phyloP scores from a whole-genome alignment of 2,329 filamentous ascomycete genomes.

The Penicillium sp. region DNA sequence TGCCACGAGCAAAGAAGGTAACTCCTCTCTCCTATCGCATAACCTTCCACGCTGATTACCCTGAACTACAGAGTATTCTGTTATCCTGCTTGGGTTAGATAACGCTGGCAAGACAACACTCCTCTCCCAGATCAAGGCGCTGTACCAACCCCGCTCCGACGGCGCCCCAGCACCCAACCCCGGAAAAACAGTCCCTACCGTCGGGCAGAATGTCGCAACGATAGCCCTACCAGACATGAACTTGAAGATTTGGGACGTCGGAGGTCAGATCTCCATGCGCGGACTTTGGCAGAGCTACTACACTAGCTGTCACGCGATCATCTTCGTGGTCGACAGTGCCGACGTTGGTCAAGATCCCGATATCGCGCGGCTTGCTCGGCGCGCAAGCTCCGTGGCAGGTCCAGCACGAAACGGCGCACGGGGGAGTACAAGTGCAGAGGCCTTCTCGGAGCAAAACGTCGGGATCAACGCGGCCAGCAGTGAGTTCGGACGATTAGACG shows the following conservation, averaged over 20 bases:
- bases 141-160: slow-evolving; percentile 59
- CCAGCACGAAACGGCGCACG: slow-evolving; percentile 13
- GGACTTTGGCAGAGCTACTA: slow-evolving; percentile 97
- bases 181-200: slow-evolving; percentile 87
- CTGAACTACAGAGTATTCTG: slow-evolving; percentile 74
- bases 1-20: slow-evolving; percentile 95
- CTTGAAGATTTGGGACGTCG: slow-evolving; percentile 97
- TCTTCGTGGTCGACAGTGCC: slow-evolving; percentile 95
- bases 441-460: slow-evolving; percentile 37
- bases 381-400: slow-evolving; percentile 30
- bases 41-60: background rate
- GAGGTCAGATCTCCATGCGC: slow-evolving; percentile 84
- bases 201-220: slow-evolving; percentile 94
- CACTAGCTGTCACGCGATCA: slow-evolving; percentile 87
- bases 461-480: slow-evolving; percentile 38
- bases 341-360: slow-evolving; percentile 81
- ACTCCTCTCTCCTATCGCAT: background rate
- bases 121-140: slow-evolving; percentile 90
- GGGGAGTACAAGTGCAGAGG: slow-evolving; percentile 9
- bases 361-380: slow-evolving; percentile 52
- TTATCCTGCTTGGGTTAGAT: slow-evolving; percentile 94
- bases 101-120: slow-evolving; percentile 98
- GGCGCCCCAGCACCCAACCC: slow-evolving; percentile 56
- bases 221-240: slow-evolving; percentile 92
- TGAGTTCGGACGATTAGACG: slow-evolving; percentile 64